These are phyloP conservation scores for Plasmodiophora brassicae DNA, from an alignment of 208 protist genomes.

Conservation along the genomic window DNA sequence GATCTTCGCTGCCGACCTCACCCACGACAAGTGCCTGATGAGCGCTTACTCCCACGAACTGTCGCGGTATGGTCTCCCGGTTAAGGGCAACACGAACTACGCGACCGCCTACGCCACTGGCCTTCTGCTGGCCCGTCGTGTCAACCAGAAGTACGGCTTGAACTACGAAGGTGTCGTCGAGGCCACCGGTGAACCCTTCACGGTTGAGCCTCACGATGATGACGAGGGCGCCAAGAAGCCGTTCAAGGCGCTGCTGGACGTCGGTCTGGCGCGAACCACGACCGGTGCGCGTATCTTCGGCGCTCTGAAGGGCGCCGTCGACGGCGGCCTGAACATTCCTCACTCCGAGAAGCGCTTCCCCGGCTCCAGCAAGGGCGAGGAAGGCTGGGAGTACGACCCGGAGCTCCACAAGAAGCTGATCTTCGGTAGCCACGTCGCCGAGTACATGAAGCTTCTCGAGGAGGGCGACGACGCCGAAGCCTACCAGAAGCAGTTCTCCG, in stretches of 20 bases:
- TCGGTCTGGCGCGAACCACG: slow-evolving; percentile 87
- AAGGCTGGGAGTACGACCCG: slow-evolving; percentile 10
- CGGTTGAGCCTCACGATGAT: slow-evolving; percentile 32
- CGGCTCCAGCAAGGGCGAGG: slow-evolving; percentile 35
- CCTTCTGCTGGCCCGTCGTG: slow-evolving; percentile 90
- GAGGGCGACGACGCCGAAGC: slow-evolving; percentile 82
- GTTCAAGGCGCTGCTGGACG: slow-evolving; percentile 36
- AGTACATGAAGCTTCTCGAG: slow-evolving; percentile 93
- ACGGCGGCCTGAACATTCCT: slow-evolving; percentile 94
- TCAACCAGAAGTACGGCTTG: slow-evolving; percentile 86
- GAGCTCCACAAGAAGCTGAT: slow-evolving; percentile 76
- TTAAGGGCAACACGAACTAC: slow-evolving; percentile 86
- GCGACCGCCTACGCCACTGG: slow-evolving; percentile 83
- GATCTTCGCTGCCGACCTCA: slow-evolving; percentile 89
- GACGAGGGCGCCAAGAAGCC: slow-evolving; percentile 12
- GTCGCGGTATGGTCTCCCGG: slow-evolving; percentile 79
- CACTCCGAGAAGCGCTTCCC: slow-evolving; percentile 76
- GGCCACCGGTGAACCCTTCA: slow-evolving; percentile 64
- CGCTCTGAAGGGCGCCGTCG: slow-evolving; percentile 83
- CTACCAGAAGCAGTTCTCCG: slow-evolving; percentile 86
- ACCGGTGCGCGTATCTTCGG: slow-evolving; percentile 87
- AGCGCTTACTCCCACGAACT: slow-evolving; percentile 96
- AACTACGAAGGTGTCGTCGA: slow-evolving; percentile 85
- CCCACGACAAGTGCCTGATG: slow-evolving; percentile 81
- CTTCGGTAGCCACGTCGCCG: slow-evolving; percentile 91